These are phyloP conservation scores for Crithidia mellificae DNA, from an alignment of 208 protist species.

Conservation along the genomic window DNA sequence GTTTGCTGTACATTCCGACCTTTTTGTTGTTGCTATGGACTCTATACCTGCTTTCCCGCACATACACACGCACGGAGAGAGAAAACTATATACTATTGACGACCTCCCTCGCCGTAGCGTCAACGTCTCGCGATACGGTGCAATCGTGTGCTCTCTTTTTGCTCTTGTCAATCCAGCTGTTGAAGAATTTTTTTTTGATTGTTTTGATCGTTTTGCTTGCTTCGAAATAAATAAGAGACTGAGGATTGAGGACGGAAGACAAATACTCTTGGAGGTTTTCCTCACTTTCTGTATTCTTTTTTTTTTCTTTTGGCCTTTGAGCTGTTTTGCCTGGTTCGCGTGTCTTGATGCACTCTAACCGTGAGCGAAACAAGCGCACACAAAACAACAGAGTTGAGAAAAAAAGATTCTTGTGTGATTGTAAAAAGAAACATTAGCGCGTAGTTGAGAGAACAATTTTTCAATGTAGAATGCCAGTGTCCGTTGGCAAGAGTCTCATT, in stretches of 20 bases:
- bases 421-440: no score
- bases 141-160: conserved; percentile 11
- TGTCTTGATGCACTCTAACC: background rate
- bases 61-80: no score
- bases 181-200: background rate
- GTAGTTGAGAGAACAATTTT: no score
- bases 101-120: no score
- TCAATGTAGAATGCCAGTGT: no score
- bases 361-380: background rate
- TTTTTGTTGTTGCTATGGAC: no score
- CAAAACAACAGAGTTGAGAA: background rate
- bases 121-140: no score
- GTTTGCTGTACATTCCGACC: no score
- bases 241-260: background rate
- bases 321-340: background rate
- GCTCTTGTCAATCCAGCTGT: background rate
- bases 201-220: background rate
- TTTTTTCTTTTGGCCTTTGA: background rate
- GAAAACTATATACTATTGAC: no score
- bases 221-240: background rate
- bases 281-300: conserved; percentile 1
- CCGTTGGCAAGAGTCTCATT: no score
- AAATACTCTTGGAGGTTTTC: background rate
- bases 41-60: no score
- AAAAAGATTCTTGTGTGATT: no score